Percentiles rank a stretch among this genome's conserved stretches.
Evolutionary conservation across 202 grass and related monocot genomes (phyloP).

Genomic region (Musa balbisiana): DNA sequence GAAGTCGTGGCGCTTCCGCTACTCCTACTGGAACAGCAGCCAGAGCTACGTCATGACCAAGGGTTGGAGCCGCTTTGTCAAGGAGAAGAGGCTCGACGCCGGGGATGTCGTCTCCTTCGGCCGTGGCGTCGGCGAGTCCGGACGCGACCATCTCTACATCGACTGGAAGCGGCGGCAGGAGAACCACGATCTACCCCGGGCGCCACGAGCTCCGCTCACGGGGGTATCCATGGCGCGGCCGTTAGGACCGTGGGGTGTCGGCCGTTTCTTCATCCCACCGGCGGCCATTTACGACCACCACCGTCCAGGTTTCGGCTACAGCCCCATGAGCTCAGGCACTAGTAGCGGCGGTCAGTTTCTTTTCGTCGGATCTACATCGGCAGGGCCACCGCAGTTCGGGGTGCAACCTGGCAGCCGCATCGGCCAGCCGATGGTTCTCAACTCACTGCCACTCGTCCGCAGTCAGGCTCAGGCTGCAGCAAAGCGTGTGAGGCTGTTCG

Average conservation of each 20-base stretch:
- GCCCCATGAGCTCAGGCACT: neutral
- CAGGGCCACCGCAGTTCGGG: conserved; percentile 21
- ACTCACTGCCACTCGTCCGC: conserved; percentile 39
- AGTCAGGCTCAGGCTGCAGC: conserved; percentile 21
- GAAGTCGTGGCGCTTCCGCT: conserved; percentile 90
- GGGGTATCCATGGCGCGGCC: conserved; percentile 14
- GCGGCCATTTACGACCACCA: neutral
- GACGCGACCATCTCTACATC: conserved; percentile 55
- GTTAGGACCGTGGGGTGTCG: neutral
- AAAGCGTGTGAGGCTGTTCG: conserved; percentile 83
- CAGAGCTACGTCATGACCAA: conserved; percentile 99
- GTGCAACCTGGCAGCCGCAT: conserved; percentile 26
- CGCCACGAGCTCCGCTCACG: neutral
- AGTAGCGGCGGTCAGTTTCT: conserved; percentile 15
- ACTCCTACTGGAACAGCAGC: conserved; percentile 99
- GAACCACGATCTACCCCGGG: conserved; percentile 32
- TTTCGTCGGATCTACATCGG: conserved; percentile 14
- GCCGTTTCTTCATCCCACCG: neutral
- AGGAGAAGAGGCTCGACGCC: conserved; percentile 85
- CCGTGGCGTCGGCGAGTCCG: conserved; percentile 44
- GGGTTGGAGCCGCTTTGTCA: conserved; percentile 98
- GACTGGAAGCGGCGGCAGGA: conserved; percentile 68
- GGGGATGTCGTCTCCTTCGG: conserved; percentile 79
- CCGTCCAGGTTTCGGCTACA: neutral
- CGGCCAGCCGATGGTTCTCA: conserved; percentile 41